Evolutionary conservation across 2,329 filamentous ascomycete genomes (phyloP), one percentile per base, ranked within the genome.

Genomic region (Monosporascus sp.): DNA sequence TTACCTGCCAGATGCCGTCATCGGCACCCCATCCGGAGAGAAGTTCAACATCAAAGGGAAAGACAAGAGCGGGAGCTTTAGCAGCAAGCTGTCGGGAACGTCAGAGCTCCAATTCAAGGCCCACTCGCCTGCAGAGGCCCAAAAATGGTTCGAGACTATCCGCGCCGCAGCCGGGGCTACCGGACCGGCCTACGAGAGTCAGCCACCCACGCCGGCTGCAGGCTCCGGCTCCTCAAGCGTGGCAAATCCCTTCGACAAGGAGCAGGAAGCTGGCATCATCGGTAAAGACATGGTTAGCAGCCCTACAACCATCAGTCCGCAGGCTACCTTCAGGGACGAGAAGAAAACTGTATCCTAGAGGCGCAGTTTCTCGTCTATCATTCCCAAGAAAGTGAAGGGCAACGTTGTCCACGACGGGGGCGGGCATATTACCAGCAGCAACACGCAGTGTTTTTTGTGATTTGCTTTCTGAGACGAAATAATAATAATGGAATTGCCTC

Each of bases 31-130:
- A 14, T 85, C 79, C 60, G 91, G 88, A 51, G 82, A 87, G 56
- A 97, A 96, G 73, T 97, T 99, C 80, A 90, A 85, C 66, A 80
- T 99, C 71, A 96, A 96, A 77, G 94, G 94, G 71, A 97, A 97
- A 73, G 92, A 99, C 69, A 84, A 87, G 53, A 87, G 86, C 65
- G 88, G 89, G 68, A 88, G 87, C 59, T 74, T 97, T 59, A 86
- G 87, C 65, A 88, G 86, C 75, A 93, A 91, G 67, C 82, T 97
- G 60, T 83, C 87, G 48, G 90, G 92, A 60, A 83, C 75, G 26
- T 85, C 90, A 41, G 93, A 97, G 72, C 79, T 95, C 38, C 76
- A 81, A 31, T 97, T 97, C 83, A 95, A 95, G 75, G 91, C 92
- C 0, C 87, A 91, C 71, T 91, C 88, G 1, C 71, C 90, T 2